Evolutionary conservation across 768 basidiomycete genomes (phyloP), one percentile per base, ranked within the genome.

Genomic region (Boletus reticulatus): DNA sequence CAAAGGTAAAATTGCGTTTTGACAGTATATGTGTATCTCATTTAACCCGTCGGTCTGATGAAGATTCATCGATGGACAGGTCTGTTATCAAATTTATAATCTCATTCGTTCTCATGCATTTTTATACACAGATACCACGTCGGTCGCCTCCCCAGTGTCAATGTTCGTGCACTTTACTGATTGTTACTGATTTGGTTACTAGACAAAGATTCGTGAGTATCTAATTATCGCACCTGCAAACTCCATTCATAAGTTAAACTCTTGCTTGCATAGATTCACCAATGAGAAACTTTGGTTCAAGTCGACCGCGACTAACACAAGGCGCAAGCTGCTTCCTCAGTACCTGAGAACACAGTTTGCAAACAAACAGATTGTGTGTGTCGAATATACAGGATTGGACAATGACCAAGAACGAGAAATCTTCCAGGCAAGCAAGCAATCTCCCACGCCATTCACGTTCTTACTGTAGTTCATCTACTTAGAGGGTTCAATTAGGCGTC

Each of bases 401-500:
- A 66, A 66, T 8, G 77, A 82, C 48, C 79, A 82, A 62, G 89
- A 88, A 60, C 78, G 85, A 29, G 87, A 87, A 62, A 83, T 87
- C 24, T 90, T 87, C 58, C 77, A 82, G 73, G 83, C 75, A 58
- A 41, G 73, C 56, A 34, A 50, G 12, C 27, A 38, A 19, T 13
- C 43, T 48, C 27, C 17, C 14, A 37, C 32, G 4, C 49, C 34
- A 6, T 14, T 43, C 37, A 13, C 38, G 14, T 54, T 36, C 36
- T 51, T 52, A 56, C 34, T 43, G 22, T 42, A 13, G 17, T 48
- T 47, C n/a, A 13, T 32, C 17, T 31, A 38, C 20, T 50, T 43
- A 81, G 80, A 76, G 81, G 43, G 81, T 82, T 34, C 81, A 82
- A 61, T 59, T 80, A 19, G 81, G 81, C 8, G 76, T 82, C 36